A percentile compares a stretch with the other conserved stretches of the same genome.
phyloP scores from a whole-genome alignment of 2,329 filamentous ascomycete species.

The Metarhizium album region DNA sequence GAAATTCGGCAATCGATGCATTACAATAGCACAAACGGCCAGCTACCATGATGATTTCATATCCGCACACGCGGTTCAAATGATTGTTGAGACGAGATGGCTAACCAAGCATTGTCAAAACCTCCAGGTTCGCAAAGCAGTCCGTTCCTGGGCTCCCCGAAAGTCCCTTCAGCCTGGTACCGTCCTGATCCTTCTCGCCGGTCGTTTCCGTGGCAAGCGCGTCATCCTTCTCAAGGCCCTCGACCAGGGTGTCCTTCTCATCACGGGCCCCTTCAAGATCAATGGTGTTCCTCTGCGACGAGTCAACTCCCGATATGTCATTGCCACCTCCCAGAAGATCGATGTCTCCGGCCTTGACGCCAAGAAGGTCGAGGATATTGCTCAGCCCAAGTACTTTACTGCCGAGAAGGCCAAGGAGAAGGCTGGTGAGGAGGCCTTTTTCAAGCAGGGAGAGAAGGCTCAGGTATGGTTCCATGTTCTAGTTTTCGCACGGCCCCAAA shows the following conservation, averaged over 20 bases:
- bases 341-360: constrained; percentile 77
- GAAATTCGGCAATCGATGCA: not conserved
- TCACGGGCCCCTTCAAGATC: constrained; percentile 99
- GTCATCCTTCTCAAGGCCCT: constrained; percentile 98
- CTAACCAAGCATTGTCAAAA: constrained; percentile 13
- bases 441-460: constrained; percentile 97
- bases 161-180: constrained; percentile 86
- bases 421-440: constrained; percentile 96
- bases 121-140: constrained; percentile 80
- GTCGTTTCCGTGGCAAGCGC: constrained; percentile 99
- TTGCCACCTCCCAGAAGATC: constrained; percentile 78
- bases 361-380: constrained; percentile 75
- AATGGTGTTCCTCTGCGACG: constrained; percentile 96
- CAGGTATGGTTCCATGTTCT: constrained; percentile 80
- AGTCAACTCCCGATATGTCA: constrained; percentile 89
- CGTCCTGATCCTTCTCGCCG: constrained; percentile 97
- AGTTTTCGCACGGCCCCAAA: not conserved
- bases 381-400: constrained; percentile 83
- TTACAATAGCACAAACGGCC: not conserved
- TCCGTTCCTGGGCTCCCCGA: constrained; percentile 80
- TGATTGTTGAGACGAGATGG: not conserved
- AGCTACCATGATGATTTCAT: not conserved
- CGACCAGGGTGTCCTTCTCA: constrained; percentile 93
- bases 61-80: not conserved
- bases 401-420: constrained; percentile 93